Evolutionary conservation across 371 early-diverging fungal species (phyloP).

Genomic region (Mortierella sp.): DNA sequence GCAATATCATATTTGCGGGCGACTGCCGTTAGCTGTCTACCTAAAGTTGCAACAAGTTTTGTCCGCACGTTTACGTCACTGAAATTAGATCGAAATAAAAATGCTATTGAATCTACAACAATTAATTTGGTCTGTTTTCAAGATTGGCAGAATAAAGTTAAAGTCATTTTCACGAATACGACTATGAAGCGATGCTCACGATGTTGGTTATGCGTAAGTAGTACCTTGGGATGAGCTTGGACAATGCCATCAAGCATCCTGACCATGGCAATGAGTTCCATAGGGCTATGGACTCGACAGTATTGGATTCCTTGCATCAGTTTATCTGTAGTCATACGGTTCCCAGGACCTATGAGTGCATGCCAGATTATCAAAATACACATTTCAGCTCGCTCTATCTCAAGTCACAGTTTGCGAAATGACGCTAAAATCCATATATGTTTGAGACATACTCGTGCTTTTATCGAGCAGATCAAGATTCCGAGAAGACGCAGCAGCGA

Average conservation of each 20-base stretch:
- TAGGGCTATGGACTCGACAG: constrained; percentile 41
- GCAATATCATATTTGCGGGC: constrained; percentile 34
- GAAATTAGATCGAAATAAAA: constrained; percentile 65
- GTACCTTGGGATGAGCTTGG: constrained; percentile 28
- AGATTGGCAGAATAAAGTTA: not conserved
- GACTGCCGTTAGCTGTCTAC: constrained; percentile 19
- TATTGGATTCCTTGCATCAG: constrained; percentile 38
- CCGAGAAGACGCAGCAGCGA: constrained; percentile 42
- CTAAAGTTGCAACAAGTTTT: constrained; percentile 32
- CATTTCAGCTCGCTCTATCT: too few relatives aligned
- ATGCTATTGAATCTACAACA: constrained; percentile 65
- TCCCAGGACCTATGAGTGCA: not conserved
- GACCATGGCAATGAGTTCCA: constrained; percentile 45
- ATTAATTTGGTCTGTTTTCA: constrained; percentile 58
- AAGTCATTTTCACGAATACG: not conserved
- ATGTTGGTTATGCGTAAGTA: not conserved
- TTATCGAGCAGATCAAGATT: not conserved
- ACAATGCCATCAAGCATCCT: constrained; percentile 30
- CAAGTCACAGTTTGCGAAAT: too few relatives aligned
- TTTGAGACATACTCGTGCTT: not conserved
- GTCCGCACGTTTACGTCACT: constrained; percentile 52
- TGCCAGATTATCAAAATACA: not conserved
- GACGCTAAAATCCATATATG: not conserved
- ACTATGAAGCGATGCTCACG: not conserved
- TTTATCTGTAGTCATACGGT: not conserved